Percentiles rank a stretch among this genome's conserved stretches.
phyloP scores from a whole-genome alignment of 2,329 filamentous ascomycete genomes.

The Ophiostoma quercus region DNA sequence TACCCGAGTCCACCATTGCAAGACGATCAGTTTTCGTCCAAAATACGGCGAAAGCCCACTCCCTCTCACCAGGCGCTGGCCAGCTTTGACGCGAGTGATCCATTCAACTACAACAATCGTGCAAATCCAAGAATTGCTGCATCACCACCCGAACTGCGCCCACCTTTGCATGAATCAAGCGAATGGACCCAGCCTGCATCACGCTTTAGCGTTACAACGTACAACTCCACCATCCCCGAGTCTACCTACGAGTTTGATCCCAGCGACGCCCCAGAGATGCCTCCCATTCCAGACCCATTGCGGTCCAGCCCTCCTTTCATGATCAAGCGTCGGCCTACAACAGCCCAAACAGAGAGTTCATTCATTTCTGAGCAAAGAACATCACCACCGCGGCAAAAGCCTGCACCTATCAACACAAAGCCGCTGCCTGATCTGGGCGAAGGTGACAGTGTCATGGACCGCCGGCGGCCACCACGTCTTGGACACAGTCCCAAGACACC shows the following conservation, averaged over 20 bases:
- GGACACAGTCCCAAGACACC: conserved; percentile 23
- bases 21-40: conserved; percentile 18
- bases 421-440: background rate
- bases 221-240: conserved; percentile 44
- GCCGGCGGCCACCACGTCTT: conserved; percentile 36
- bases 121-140: conserved; percentile 10
- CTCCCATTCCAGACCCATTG: conserved; percentile 21
- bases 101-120: conserved; percentile 29
- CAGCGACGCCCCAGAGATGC: conserved; percentile 24
- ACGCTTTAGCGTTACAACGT: conserved; percentile 61
- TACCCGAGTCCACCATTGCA: conserved; percentile 38
- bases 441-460: conserved; percentile 37
- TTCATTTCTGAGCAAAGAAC: conserved; percentile 6
- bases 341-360: background rate
- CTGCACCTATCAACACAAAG: conserved; percentile 19
- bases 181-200: conserved; percentile 51
- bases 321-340: conserved; percentile 15
- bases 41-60: conserved; percentile 24
- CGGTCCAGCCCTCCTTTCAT: conserved; percentile 17
- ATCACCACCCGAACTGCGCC: conserved; percentile 22
- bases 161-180: conserved; percentile 23
- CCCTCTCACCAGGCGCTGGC: conserved; percentile 21
- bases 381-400: conserved; percentile 18
- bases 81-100: conserved; percentile 28
- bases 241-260: conserved; percentile 29